Evolutionary conservation across 768 basidiomycete genomes (phyloP), one percentile per base, ranked within the genome.

Genomic region (Xerocomellus dryophilus): DNA sequence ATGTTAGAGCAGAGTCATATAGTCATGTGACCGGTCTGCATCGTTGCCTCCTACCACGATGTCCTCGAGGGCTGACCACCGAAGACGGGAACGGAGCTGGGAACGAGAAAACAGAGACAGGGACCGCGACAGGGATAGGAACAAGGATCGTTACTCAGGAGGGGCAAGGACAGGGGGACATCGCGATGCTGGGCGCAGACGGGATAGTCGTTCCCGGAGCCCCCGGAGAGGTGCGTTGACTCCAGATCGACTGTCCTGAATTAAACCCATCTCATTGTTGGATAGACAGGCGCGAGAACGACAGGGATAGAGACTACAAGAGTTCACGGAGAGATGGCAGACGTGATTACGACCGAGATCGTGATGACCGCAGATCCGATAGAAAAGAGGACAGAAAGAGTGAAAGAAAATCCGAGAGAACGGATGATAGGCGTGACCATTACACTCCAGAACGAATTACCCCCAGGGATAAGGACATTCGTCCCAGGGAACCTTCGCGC

Each of bases 1-100:
- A 70, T 66, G 18, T 40, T 21, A 17, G 18, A 29, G 43, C 20
- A 49, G 18, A 42, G 49, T 41, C 10, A 15, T n/a, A 29, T 39
- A 42, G 59, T 64, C 68, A 70, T 62, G 68, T 70, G 70, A 69
- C 55, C 43, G 3, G 7, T 1, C 25, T 38, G n/a, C 17, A 46
- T 34, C 25, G 43, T 57, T 53, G 69, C 34, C 73, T 80, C 27
- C 65, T 65, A 50, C 82, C 43, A 53, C 61, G n/a, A 71, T 87
- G 84, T 81, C 84, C 58, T 82, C 81, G 51, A 81, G 81, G 58
- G 51, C 71, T 41, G 81, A 82, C 57, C 68, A 78, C 60, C 76
- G 81, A 64, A 72, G 79, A 66, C 79, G 81, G 55, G 85, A 86
- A 62, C 70, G 83, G 60, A 84, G 84, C 63, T 82, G 84, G 81